Percentiles rank a stretch among this genome's conserved stretches.
These are phyloP conservation scores for Yamadazyma kanchanaburiensis DNA, from an alignment of 1,139 yeast genomes.

Conservation along the genomic window DNA sequence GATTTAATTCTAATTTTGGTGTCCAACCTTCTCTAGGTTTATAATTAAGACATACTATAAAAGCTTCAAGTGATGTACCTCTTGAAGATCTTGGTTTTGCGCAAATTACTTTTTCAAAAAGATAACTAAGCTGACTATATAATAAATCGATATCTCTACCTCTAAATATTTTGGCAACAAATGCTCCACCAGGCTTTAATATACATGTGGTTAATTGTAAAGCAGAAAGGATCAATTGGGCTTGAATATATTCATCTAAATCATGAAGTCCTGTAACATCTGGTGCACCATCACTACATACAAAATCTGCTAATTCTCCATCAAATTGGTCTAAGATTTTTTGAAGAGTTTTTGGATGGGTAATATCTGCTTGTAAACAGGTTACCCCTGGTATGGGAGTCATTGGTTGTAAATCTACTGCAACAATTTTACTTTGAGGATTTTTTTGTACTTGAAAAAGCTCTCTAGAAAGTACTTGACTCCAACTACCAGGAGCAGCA, in stretches of 20 bases:
- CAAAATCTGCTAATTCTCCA: slow-evolving; percentile 92
- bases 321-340: slow-evolving; percentile 77
- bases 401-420: slow-evolving; percentile 97
- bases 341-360: slow-evolving; percentile 85
- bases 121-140: slow-evolving; percentile 80
- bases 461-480: slow-evolving; percentile 84
- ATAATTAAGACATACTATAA: slow-evolving; percentile 88
- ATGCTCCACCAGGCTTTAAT: slow-evolving; percentile 82
- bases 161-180: slow-evolving; percentile 93
- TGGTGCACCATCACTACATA: slow-evolving; percentile 97
- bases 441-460: slow-evolving; percentile 41
- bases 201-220: slow-evolving; percentile 86
- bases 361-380: slow-evolving; percentile 91
- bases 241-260: slow-evolving; percentile 93
- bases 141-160: slow-evolving; percentile 92
- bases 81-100: slow-evolving; percentile 95
- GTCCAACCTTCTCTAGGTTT: slow-evolving; percentile 79
- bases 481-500: slow-evolving; percentile 99
- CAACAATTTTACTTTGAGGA: slow-evolving; percentile 69
- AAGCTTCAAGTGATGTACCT: slow-evolving; percentile 91
- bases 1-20: slow-evolving; percentile 56
- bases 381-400: slow-evolving; percentile 88
- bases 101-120: slow-evolving; percentile 84
- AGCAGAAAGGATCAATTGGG: slow-evolving; percentile 87
- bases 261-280: slow-evolving; percentile 98